phyloP scores from a whole-genome alignment of 1,139 yeast genomes.

The Scheffersomyces parashehatae region DNA sequence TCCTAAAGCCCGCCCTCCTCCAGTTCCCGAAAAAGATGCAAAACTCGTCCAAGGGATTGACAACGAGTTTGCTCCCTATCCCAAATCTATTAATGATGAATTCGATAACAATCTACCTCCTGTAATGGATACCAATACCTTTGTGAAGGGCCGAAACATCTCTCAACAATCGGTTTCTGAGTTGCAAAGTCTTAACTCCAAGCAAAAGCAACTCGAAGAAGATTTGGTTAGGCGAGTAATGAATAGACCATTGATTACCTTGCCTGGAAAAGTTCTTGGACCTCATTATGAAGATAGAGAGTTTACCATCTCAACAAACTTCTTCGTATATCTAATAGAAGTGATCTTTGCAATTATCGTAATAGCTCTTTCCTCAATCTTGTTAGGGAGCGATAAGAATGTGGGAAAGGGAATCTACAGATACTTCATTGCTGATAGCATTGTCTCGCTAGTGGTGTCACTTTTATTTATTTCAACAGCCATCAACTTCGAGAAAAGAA shows the following conservation, averaged over 20 bases:
- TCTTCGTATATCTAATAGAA: constrained; percentile 37
- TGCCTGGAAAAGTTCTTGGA: constrained; percentile 13
- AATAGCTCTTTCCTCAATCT: constrained; percentile 30
- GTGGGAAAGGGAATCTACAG: constrained; percentile 30
- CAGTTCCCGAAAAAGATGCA: not conserved
- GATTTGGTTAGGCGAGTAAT: constrained; percentile 36
- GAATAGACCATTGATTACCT: constrained; percentile 33
- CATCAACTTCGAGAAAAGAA: constrained; percentile 41
- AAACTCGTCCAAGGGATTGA: not conserved
- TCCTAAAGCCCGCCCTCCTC: not conserved
- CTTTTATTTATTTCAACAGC: constrained; percentile 35
- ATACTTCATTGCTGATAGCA: constrained; percentile 41
- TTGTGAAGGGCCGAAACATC: constrained; percentile 4
- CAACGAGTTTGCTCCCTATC: constrained; percentile 6
- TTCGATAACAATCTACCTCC: constrained; percentile 19
- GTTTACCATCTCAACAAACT: constrained; percentile 29
- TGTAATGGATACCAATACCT: constrained; percentile 16
- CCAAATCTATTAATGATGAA: constrained; percentile 6
- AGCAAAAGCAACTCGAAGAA: constrained; percentile 28
- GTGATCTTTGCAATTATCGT: constrained; percentile 33
- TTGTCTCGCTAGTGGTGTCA: constrained; percentile 35
- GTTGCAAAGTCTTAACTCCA: constrained; percentile 22
- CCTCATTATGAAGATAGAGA: constrained; percentile 17
- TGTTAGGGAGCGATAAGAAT: constrained; percentile 24
- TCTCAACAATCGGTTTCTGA: constrained; percentile 5